phyloP scores from a whole-genome alignment of 2,329 filamentous ascomycete species.

The Aspergillus phoenicis region DNA sequence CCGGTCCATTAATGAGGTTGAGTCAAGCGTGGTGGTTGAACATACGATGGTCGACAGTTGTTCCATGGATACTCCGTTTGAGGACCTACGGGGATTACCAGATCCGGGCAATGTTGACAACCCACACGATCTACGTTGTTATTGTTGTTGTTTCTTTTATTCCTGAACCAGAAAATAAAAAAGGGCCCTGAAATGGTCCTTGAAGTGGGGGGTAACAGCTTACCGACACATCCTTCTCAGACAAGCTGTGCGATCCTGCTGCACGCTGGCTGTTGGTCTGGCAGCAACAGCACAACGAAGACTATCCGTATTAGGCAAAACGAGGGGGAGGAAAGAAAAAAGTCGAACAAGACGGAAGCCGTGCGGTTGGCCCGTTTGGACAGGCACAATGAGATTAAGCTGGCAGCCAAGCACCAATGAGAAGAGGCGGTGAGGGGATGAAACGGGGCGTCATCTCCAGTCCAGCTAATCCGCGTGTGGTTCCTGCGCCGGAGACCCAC shows the following conservation, averaged over 20 bases:
- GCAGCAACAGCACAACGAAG: not conserved
- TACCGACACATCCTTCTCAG: not conserved
- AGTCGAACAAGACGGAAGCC: not conserved
- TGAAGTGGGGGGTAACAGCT: not conserved
- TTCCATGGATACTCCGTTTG: slow-evolving; percentile 1
- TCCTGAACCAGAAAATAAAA: not conserved
- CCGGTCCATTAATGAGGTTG: not conserved
- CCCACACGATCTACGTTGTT: not conserved
- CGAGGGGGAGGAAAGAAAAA: not conserved
- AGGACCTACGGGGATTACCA: not conserved
- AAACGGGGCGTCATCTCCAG: slow-evolving; percentile 18
- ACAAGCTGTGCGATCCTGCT: not conserved
- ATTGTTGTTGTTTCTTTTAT: not conserved
- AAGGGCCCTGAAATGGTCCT: not conserved
- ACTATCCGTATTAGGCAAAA: not conserved
- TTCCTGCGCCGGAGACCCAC: slow-evolving; percentile 16
- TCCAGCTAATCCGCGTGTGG: slow-evolving; percentile 14
- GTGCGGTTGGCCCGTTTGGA: not conserved
- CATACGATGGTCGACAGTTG: not conserved
- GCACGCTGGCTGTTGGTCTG: not conserved
- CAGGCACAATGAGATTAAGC: slow-evolving; percentile 13
- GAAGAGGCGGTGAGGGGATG: not conserved
- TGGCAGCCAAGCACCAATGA: slow-evolving; percentile 7
- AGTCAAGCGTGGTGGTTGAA: not conserved
- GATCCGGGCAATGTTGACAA: not conserved